Percentiles rank a stretch among this genome's conserved stretches.
phyloP scores from a whole-genome alignment of 768 basidiomycete genomes.

The Russula olivacea region DNA sequence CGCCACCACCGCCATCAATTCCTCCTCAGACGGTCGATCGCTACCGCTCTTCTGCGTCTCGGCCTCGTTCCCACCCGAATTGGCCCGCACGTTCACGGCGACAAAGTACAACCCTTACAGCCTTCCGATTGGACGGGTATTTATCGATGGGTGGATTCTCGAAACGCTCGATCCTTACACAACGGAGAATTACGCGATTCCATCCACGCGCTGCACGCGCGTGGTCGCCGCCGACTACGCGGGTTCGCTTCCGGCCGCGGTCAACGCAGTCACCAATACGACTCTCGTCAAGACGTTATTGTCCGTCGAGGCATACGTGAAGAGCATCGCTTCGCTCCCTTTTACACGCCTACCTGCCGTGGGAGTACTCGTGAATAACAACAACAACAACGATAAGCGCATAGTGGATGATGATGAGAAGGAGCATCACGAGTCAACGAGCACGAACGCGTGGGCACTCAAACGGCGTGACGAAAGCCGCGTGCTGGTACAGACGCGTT shows the following conservation, averaged over 20 bases:
- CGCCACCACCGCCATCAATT: background rate
- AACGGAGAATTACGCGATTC: constrained; percentile 89
- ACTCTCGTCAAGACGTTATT: constrained; percentile 67
- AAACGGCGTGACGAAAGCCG: constrained; percentile 54
- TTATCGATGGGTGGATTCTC: constrained; percentile 91
- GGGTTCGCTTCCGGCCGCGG: constrained; percentile 75
- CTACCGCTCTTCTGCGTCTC: constrained; percentile 76
- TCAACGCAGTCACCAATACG: constrained; percentile 82
- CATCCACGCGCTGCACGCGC: constrained; percentile 83
- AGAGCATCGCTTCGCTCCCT: constrained; percentile 58
- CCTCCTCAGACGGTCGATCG: constrained; percentile 29
- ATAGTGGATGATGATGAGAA: constrained; percentile 35
- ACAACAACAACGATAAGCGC: constrained; percentile 42
- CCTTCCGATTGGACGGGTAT: constrained; percentile 73
- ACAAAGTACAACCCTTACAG: constrained; percentile 69
- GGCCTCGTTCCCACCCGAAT: constrained; percentile 72
- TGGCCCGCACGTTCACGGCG: constrained; percentile 47
- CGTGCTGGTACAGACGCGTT: constrained; percentile 50
- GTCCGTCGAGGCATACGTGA: constrained; percentile 68
- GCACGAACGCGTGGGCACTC: constrained; percentile 50
- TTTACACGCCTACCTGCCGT: constrained; percentile 62
- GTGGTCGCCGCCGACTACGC: constrained; percentile 82
- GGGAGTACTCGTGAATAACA: constrained; percentile 45
- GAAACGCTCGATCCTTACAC: constrained; percentile 97
- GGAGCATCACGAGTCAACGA: background rate